These are phyloP conservation scores for Trichoderma gamsii DNA, from an alignment of 495 filamentous ascomycete species.

Conservation along the genomic window DNA sequence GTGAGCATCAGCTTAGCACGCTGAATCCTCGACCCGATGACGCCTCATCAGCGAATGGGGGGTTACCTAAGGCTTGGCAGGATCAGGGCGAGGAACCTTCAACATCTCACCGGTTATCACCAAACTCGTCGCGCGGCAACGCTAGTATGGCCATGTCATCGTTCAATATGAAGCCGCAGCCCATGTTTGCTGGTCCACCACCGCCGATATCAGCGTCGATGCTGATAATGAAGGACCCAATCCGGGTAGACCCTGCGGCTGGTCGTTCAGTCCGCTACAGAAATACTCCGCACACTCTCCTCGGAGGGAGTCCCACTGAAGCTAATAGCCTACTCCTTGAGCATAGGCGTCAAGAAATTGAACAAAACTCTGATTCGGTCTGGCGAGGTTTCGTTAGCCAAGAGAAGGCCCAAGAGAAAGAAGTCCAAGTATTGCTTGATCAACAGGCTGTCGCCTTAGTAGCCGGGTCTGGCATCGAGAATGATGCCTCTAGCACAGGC, in stretches of 20 bases:
- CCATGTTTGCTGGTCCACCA: conserved; percentile 16
- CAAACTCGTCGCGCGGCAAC: conserved; percentile 2
- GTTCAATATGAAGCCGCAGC: background rate
- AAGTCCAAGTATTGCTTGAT: conserved; percentile 77
- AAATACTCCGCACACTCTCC: background rate
- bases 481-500: conserved; percentile 28
- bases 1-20: conserved; percentile 13
- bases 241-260: background rate
- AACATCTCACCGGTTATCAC: background rate
- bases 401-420: conserved; percentile 59
- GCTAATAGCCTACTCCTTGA: conserved; percentile 30
- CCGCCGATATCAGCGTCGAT: conserved; percentile 17
- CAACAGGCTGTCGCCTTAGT: conserved; percentile 71
- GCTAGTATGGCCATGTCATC: background rate
- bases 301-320: background rate
- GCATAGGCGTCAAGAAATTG: conserved; percentile 12
- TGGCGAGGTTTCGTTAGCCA: conserved; percentile 37
- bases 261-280: conserved; percentile 7
- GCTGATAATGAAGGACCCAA: conserved; percentile 14
- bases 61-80: background rate
- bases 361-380: conserved; percentile 25
- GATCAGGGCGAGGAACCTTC: background rate
- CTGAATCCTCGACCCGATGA: conserved; percentile 13
- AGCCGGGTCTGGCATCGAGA: conserved; percentile 18
- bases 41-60: background rate